Conservation (phyloP, 1,139 yeast genomes). For the Pichia sp. region DNA sequence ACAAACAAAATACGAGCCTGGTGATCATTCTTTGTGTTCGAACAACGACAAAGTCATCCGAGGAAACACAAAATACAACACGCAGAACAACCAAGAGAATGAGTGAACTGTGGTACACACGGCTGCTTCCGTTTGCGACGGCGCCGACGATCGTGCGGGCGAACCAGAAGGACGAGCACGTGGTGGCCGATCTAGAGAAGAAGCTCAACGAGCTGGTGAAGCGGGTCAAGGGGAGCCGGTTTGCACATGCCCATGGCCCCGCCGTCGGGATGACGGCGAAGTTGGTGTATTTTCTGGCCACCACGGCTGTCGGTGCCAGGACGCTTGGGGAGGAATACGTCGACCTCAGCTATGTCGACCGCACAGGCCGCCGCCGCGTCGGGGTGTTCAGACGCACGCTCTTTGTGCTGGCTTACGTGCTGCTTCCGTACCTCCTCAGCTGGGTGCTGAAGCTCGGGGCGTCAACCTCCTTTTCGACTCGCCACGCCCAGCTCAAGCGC, state of each 20-base stretch:
- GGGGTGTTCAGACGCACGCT: slow-evolving; percentile 42
- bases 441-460: slow-evolving; percentile 18
- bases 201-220: slow-evolving; percentile 57
- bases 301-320: slow-evolving; percentile 76
- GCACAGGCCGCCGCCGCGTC: slow-evolving; percentile 36
- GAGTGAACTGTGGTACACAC: slow-evolving; percentile 1
- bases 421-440: slow-evolving; percentile 51
- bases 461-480: no score
- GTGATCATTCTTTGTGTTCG: background rate
- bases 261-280: slow-evolving; percentile 54
- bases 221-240: slow-evolving; percentile 60
- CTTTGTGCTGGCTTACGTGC: slow-evolving; percentile 51
- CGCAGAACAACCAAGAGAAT: background rate
- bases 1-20: background rate
- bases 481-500: background rate
- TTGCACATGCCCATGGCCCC: slow-evolving; percentile 58
- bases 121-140: slow-evolving; percentile 28
- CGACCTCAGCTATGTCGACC: slow-evolving; percentile 65
- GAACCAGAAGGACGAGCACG: slow-evolving; percentile 79
- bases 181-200: slow-evolving; percentile 51
- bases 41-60: background rate
- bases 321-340: slow-evolving; percentile 95
- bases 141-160: slow-evolving; percentile 56
- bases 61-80: background rate
- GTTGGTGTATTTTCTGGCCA: slow-evolving; percentile 55